A percentile compares a stretch with the other conserved stretches of the same genome.
These are phyloP conservation scores for Aurinia saxatilis DNA, from an alignment of 345 rosid species.

Conservation along the genomic window DNA sequence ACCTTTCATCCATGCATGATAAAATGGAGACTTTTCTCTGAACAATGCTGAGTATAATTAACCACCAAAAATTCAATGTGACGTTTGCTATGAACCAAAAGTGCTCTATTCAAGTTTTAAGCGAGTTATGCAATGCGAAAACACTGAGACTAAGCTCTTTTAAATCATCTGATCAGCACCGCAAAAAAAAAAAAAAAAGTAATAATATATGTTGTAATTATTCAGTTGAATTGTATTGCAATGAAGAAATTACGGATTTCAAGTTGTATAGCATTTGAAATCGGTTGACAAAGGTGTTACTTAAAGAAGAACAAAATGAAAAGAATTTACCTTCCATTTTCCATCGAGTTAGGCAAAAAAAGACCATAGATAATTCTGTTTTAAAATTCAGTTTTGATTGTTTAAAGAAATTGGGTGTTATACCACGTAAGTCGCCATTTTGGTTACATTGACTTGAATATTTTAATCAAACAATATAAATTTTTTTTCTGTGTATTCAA, in stretches of 20 bases:
- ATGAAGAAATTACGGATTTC: not conserved
- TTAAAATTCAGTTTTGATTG: conserved; percentile 3
- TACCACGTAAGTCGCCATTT: not conserved
- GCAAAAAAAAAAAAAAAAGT: too few relatives aligned
- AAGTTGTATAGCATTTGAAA: not conserved
- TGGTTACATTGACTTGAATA: conserved; percentile 3
- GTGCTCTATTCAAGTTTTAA: too few relatives aligned
- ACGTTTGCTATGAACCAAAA: too few relatives aligned
- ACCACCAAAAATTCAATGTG: too few relatives aligned
- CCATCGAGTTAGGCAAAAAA: conserved; percentile 13
- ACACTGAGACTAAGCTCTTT: too few relatives aligned
- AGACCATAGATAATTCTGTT: not conserved
- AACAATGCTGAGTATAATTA: too few relatives aligned
- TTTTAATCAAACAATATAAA: not conserved
- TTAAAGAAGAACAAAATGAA: not conserved
- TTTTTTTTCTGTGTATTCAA: not conserved
- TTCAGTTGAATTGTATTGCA: not conserved
- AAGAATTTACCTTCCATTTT: not conserved
- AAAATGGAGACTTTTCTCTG: too few relatives aligned
- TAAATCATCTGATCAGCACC: too few relatives aligned
- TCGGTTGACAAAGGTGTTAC: not conserved
- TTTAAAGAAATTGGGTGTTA: not conserved
- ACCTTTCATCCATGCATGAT: too few relatives aligned
- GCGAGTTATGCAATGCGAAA: too few relatives aligned
- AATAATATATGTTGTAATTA: too few relatives aligned